Base-by-base conservation (phyloP, 2,329 filamentous ascomycete species). In the Dothistroma pini region DNA sequence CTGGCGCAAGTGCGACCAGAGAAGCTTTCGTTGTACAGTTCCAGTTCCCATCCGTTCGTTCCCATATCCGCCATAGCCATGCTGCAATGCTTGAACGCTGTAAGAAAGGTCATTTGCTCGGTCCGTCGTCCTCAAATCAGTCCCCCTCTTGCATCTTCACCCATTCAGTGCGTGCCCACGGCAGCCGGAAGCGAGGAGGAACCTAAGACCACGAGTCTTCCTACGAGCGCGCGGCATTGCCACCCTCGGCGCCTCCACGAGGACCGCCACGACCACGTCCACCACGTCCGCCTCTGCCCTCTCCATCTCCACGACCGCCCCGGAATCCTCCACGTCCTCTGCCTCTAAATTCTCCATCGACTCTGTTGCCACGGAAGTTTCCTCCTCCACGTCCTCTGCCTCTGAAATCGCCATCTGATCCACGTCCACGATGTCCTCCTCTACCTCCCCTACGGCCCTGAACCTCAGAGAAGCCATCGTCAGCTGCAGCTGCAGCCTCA, bases 391-490 rank as follows among this genome's bases (percentile, higher is more conserved):
- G 56, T 38, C 69, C 67, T 21, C 67, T 64, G 32, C 72, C 74
- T 54, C 75, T 62, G 56, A 64, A 66, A 54, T 71, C 69, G n/a
- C 70, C 71, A 56, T 77, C 79, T 67, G 75, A 77, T 61, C 70
- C 70, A 25, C 74, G 72, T 25, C 77, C 74, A 63, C 77, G 68
- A 70, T 75, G 74, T 57, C 71, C 70, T 53, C 78, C 72, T 35
- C 75, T 73, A 56, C 76, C 75, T 7, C 70, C 64, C 50, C 66
- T 65, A 63, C 70, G 70, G 54, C 69, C 67, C 22, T 69, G 63
- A 2, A 91, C 89, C 70, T 88, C 85, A 62, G 88, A 86, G 81
- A 91, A 92, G 25, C 89, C 89, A 70, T 91, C 89, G 54, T 81
- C 78, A 54, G 76, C 63, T 19, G 71, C 62, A n/a, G 71, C 65